A percentile compares a stretch with the other conserved stretches of the same genome.
Evolutionary conservation across 768 basidiomycete genomes (phyloP).

Genomic region (Fomitopsis serialis): DNA sequence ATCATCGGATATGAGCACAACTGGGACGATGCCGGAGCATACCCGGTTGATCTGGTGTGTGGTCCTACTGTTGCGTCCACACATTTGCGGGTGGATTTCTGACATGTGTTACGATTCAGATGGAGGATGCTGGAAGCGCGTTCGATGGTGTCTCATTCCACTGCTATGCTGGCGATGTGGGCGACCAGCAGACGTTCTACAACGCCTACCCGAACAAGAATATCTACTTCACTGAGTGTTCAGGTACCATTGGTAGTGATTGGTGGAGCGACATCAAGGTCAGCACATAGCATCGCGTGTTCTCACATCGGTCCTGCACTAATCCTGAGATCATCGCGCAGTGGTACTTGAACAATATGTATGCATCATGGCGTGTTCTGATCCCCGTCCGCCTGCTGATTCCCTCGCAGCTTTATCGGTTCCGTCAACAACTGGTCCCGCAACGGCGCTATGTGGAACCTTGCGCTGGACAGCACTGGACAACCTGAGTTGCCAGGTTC

Average conservation of each 20-base stretch:
- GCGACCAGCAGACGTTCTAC: slow-evolving; percentile 52
- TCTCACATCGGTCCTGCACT: not conserved
- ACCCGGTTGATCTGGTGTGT: slow-evolving; percentile 53
- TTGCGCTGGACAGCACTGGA: slow-evolving; percentile 59
- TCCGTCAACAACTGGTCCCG: slow-evolving; percentile 33
- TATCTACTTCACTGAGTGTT: slow-evolving; percentile 57
- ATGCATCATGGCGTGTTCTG: slow-evolving; percentile 14
- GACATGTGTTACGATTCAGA: slow-evolving; percentile 23
- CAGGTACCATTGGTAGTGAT: slow-evolving; percentile 58
- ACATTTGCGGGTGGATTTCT: too few species aligned
- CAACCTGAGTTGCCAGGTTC: slow-evolving; percentile 61
- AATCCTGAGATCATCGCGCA: slow-evolving; percentile 15
- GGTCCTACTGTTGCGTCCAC: not conserved
- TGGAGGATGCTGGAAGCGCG: slow-evolving; percentile 49
- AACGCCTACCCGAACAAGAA: slow-evolving; percentile 52
- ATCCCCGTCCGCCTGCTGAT: slow-evolving; percentile 12
- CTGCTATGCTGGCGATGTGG: slow-evolving; percentile 58
- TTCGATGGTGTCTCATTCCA: slow-evolving; percentile 73
- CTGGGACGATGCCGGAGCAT: slow-evolving; percentile 61
- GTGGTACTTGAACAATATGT: slow-evolving; percentile 74
- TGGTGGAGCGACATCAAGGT: slow-evolving; percentile 85
- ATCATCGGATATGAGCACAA: slow-evolving; percentile 73
- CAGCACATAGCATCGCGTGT: slow-evolving; percentile 3
- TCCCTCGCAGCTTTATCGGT: slow-evolving; percentile 31
- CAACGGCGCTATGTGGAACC: slow-evolving; percentile 68